Base-by-base conservation (phyloP, 805 yeast genomes). In the Schwanniomyces occidentalis region DNA sequence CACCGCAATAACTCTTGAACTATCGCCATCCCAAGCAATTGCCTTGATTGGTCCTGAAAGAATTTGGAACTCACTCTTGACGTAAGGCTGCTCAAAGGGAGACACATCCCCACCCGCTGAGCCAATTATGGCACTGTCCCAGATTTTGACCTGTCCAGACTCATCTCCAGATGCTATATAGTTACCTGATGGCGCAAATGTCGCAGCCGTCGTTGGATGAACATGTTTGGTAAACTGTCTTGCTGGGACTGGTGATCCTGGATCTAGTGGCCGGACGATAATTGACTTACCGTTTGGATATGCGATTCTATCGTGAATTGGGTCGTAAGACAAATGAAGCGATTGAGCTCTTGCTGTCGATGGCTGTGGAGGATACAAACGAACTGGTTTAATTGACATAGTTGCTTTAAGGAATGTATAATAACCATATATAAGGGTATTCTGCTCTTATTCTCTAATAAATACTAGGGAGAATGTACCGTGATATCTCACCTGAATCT, bases 121-220 rank as follows among this genome's bases (percentile, higher is more conserved):
- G 13, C 75, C 73, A 16, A 71, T 74, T 8, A 61, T 44, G 5
- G 63, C 43, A 8, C 60, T 38, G 49, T 88, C 95, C 96, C 98
- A 91, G 28, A 93, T 78, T 46, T 85, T 83, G 27, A 91, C 95
- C 41, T 76, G 76, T 18, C 99, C 99, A n/a, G 82, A 63, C 47
- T 80, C 87, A 54, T 91, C 99, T 30, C 96, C 98, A 3, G 95
- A 83, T 2, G 95, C 96, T 19, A 91, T 67, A 61, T 86, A 91
- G 60, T 72, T 83, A 1, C 99, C 97, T 8, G 89, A 80, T 1
- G 98, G 96, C 1, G 95, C 71, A 58, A 93, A 88, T 30, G 78
- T 76, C 10, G 93, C 96, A 3, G 82, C 95, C 0, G 95, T 85
- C 24, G 95, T 87, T 15, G 76, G 63, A 25, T 69, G 67, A 22